phyloP scores from a whole-genome alignment of 1,284 basidiomycete genomes.

The Tremellales sp. region DNA sequence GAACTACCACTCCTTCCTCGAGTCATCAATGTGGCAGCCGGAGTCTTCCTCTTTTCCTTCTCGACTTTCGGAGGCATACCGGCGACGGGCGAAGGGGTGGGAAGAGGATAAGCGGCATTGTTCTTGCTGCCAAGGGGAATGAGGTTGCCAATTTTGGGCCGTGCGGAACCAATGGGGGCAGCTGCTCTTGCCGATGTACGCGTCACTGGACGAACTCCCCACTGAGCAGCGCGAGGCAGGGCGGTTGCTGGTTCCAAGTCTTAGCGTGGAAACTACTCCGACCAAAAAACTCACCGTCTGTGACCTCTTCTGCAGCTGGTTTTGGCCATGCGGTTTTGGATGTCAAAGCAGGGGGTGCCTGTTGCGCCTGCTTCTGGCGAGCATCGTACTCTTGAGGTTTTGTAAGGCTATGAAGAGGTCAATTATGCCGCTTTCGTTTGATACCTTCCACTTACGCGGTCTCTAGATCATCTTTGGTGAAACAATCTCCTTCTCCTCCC shows the following conservation, averaged over 20 bases:
- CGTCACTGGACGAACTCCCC: conserved; percentile 57
- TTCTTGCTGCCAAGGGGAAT: conserved; percentile 38
- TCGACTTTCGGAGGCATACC: conserved; percentile 23
- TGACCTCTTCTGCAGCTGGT: conserved; percentile 36
- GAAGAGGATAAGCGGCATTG: conserved; percentile 50
- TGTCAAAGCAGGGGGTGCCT: conserved; percentile 26
- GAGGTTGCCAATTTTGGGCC: conserved; percentile 35
- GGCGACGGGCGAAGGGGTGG: conserved; percentile 64
- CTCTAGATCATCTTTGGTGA: conserved; percentile 86
- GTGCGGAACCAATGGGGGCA: conserved; percentile 26
- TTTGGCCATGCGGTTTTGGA: conserved; percentile 36
- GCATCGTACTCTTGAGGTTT: conserved; percentile 45
- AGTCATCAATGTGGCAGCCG: conserved; percentile 25
- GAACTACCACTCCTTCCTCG: conserved; percentile 37
- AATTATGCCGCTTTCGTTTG: conserved; percentile 3
- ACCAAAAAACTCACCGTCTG: conserved; percentile 27
- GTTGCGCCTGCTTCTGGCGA: conserved; percentile 37
- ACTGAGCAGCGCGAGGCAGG: conserved; percentile 76
- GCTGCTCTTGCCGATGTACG: conserved; percentile 9
- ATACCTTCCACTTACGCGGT: conserved; percentile 61
- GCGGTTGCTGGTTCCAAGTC: conserved; percentile 48
- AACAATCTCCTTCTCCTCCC: conserved; percentile 97
- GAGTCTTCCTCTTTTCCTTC: conserved; percentile 30
- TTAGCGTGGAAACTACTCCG: conserved; percentile 4
- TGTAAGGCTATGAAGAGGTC: conserved; percentile 26